phyloP scores from a whole-genome alignment of 345 rosid species.

The Leavenworthia alabamica region DNA sequence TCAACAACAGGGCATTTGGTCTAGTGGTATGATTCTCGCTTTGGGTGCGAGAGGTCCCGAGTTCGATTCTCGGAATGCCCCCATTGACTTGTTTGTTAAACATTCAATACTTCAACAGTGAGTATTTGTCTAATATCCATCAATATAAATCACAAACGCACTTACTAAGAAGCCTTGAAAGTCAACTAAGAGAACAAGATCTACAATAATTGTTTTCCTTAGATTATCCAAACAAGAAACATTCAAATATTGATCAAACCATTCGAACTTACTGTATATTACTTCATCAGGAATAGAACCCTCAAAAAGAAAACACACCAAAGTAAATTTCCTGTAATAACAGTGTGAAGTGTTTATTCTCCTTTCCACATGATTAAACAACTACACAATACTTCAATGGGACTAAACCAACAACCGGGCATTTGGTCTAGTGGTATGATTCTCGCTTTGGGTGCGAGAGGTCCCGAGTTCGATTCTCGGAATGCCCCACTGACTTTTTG shows the following conservation, averaged over 20 bases:
- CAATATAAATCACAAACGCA: background rate
- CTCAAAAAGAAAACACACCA: background rate
- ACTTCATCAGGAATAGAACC: background rate
- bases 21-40: constrained; percentile 91
- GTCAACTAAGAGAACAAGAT: background rate
- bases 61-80: constrained; percentile 62
- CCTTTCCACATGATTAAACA: constrained; percentile 1
- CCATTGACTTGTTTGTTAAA: background rate
- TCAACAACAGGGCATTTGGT: constrained; percentile 43
- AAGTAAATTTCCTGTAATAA: background rate
- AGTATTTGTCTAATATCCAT: background rate
- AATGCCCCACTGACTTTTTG: no score
- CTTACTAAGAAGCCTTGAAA: background rate
- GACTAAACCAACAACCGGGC: constrained; percentile 24
- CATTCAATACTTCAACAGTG: background rate
- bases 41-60: constrained; percentile 87
- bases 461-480: constrained; percentile 64
- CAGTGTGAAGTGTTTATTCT: background rate
- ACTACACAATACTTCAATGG: background rate
- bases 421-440: constrained; percentile 82
- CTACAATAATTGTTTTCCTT: background rate
- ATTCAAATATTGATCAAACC: no score
- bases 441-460: constrained; percentile 86
- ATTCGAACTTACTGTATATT: background rate
- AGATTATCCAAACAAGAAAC: background rate